Conservation (phyloP, 2,329 filamentous ascomycete species). For the Fusarium acutatum region DNA sequence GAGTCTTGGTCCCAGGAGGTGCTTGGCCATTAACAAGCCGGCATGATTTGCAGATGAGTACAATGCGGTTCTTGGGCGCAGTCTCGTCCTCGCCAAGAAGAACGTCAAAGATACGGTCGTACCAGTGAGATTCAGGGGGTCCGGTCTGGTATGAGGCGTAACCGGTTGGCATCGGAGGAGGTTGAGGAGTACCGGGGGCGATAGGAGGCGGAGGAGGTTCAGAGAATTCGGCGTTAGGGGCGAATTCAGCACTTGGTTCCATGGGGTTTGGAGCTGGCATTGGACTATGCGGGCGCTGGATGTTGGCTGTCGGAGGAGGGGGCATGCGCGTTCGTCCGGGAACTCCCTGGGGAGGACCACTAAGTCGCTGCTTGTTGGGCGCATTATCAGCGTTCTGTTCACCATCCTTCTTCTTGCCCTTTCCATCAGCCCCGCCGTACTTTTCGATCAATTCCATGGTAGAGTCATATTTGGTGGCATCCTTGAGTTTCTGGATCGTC, state of each 20-base stretch:
- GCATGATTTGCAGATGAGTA: slow-evolving; percentile 83
- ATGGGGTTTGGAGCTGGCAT: slow-evolving; percentile 43
- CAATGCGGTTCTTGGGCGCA: slow-evolving; percentile 87
- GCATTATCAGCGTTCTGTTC: slow-evolving; percentile 20
- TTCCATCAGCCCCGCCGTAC: slow-evolving; percentile 76
- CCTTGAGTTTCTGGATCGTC: slow-evolving; percentile 94
- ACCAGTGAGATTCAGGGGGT: slow-evolving; percentile 74
- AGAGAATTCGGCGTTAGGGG: slow-evolving; percentile 68
- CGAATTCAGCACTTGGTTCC: slow-evolving; percentile 70
- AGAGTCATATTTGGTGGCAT: slow-evolving; percentile 94
- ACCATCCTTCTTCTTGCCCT: slow-evolving; percentile 42
- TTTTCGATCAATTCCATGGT: slow-evolving; percentile 94
- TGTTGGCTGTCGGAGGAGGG: slow-evolving; percentile 71
- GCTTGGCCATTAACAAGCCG: slow-evolving; percentile 95
- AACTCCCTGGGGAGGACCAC: slow-evolving; percentile 19
- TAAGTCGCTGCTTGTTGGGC: slow-evolving; percentile 21
- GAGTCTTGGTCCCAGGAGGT: slow-evolving; percentile 80
- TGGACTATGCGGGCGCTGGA: slow-evolving; percentile 54
- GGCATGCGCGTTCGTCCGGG: slow-evolving; percentile 57
- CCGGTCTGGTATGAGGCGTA: slow-evolving; percentile 31
- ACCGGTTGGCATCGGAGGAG: slow-evolving; percentile 15
- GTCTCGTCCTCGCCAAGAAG: slow-evolving; percentile 96
- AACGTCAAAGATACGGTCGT: slow-evolving; percentile 91
- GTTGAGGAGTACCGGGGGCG: slow-evolving; percentile 41
- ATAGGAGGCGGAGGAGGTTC: slow-evolving; percentile 52